Conservation (phyloP, 306 rosid genomes). For the Lathyrus sativus region DNA sequence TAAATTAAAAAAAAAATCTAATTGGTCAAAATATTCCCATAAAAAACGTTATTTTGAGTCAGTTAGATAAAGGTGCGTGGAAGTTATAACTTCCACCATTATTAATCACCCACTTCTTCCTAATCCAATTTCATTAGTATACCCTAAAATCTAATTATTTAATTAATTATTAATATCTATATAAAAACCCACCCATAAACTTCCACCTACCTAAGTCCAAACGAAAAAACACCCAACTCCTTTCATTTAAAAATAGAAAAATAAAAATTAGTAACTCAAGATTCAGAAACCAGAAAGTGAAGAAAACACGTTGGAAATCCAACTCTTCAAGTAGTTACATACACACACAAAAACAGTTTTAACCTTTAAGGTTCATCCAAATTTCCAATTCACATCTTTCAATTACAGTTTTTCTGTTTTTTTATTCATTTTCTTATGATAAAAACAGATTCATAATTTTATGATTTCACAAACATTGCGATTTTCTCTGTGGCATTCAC, state of each 20-base stretch:
- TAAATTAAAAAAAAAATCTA: background rate
- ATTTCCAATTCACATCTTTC: slow-evolving; percentile 6
- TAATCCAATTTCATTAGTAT: background rate
- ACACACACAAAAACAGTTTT: slow-evolving; percentile 47
- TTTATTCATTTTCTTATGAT: background rate
- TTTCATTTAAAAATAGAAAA: background rate
- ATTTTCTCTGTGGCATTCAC: background rate
- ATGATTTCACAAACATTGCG: background rate
- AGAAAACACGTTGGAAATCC: slow-evolving; percentile 37
- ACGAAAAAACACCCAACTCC: slow-evolving; percentile 27
- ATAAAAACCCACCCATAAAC: slow-evolving; percentile 36
- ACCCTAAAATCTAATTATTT: slow-evolving; percentile 2
- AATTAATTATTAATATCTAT: background rate
- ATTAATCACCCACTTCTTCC: slow-evolving; percentile 22
- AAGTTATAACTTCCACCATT: slow-evolving; percentile 50
- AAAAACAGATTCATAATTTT: background rate
- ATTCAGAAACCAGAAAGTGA: background rate
- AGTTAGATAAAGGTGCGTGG: slow-evolving; percentile 41
- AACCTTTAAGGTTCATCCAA: slow-evolving; percentile 43
- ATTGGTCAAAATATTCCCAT: slow-evolving; percentile 10
- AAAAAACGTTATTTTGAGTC: slow-evolving; percentile 44
- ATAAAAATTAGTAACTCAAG: background rate
- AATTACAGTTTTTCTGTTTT: background rate
- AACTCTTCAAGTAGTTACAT: slow-evolving; percentile 38
- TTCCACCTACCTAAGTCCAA: slow-evolving; percentile 34